Conservation (phyloP, 1,284 basidiomycete species). For the Acaromyces ingoldii region DNA sequence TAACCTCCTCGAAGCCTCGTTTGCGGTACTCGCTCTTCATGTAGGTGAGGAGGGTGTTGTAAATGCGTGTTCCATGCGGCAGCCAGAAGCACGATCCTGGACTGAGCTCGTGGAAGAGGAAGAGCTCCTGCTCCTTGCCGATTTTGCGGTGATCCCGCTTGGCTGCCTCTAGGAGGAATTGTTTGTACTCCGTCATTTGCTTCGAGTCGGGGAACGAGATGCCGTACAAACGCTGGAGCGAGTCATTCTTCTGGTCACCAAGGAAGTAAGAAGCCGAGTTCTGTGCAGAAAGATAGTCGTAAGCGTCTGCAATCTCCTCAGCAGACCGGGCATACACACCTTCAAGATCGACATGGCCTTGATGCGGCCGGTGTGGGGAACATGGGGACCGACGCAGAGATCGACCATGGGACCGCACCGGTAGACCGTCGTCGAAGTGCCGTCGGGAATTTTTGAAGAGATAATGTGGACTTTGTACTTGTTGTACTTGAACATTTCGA, state of each 20-base stretch:
- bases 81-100: conserved; percentile 96
- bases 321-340: neutral
- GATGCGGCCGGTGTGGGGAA: conserved; percentile 95
- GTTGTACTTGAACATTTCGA: conserved; percentile 99
- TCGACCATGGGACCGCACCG: conserved; percentile 98
- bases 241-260: conserved; percentile 88
- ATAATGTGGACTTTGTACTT: conserved; percentile 98
- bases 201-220: conserved; percentile 99
- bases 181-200: conserved; percentile 91
- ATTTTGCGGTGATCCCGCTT: conserved; percentile 90
- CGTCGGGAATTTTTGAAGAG: conserved; percentile 90
- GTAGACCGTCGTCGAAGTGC: conserved; percentile 95
- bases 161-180: conserved; percentile 90
- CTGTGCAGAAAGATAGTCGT: conserved; percentile 52
- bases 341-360: conserved; percentile 60
- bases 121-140: conserved; percentile 73
- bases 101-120: conserved; percentile 95
- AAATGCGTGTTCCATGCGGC: conserved; percentile 93
- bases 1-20: conserved; percentile 61
- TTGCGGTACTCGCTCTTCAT: conserved; percentile 59
- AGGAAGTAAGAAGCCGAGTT: conserved; percentile 99
- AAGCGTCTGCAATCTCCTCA: conserved; percentile 57
- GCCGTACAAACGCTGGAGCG: conserved; percentile 93
- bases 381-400: conserved; percentile 92
- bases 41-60: conserved; percentile 86